Evolutionary conservation across 164 flowering plant genomes (phyloP).

Genomic region (Akebia trifoliata): DNA sequence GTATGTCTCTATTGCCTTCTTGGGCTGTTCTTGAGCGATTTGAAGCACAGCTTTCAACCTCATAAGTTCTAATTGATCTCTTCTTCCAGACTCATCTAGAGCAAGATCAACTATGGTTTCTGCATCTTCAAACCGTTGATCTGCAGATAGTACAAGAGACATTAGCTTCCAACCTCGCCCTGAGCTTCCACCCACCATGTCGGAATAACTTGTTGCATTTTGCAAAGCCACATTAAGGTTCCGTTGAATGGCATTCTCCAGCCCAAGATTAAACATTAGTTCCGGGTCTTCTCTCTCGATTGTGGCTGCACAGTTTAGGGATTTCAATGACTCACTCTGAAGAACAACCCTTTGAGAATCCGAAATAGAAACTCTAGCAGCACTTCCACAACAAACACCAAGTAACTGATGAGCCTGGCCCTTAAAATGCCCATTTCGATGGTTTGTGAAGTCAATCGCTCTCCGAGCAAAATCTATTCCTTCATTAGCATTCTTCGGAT

Average conservation of each 20-base stretch:
- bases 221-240: slow-evolving; percentile 63
- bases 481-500: slow-evolving; percentile 46
- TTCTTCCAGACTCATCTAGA: slow-evolving; percentile 61
- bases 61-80: slow-evolving; percentile 60
- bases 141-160: slow-evolving; percentile 69
- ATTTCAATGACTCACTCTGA: slow-evolving; percentile 52
- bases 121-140: slow-evolving; percentile 70
- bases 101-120: slow-evolving; percentile 76
- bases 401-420: slow-evolving; percentile 57
- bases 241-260: slow-evolving; percentile 79
- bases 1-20: slow-evolving; percentile 77
- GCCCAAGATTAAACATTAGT: slow-evolving; percentile 42
- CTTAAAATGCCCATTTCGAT: slow-evolving; percentile 37
- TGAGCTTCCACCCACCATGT: slow-evolving; percentile 51
- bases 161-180: slow-evolving; percentile 70
- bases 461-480: slow-evolving; percentile 62
- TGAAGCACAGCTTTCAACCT: slow-evolving; percentile 76
- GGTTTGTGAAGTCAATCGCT: slow-evolving; percentile 31
- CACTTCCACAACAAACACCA: slow-evolving; percentile 77
- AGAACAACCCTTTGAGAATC: slow-evolving; percentile 49
- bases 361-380: slow-evolving; percentile 54
- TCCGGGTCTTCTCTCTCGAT: slow-evolving; percentile 52
- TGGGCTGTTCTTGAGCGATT: slow-evolving; percentile 76
- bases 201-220: slow-evolving; percentile 42
- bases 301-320: slow-evolving; percentile 42